Conservation (phyloP, 2,329 filamentous ascomycete species). For the Verticillium tricorpus region DNA sequence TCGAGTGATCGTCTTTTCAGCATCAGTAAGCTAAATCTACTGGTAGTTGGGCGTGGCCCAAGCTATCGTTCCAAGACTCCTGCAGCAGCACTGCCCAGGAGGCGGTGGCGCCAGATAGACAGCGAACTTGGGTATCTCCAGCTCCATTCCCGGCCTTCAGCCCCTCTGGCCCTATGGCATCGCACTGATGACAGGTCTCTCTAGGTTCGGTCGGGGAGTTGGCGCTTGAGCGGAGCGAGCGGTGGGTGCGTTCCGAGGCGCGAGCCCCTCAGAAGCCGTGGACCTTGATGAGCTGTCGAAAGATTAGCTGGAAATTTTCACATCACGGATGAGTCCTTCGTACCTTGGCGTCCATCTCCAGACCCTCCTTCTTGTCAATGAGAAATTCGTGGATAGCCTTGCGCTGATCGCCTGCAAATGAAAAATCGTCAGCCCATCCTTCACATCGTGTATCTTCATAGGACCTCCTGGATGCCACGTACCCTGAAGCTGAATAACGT, state of each 20-base stretch:
- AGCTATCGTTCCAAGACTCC: not conserved
- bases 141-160: not conserved
- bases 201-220: not conserved
- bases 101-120: not conserved
- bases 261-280: constrained; percentile 56
- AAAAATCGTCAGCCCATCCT: not conserved
- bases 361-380: constrained; percentile 79
- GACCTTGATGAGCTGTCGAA: constrained; percentile 32
- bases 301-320: not conserved
- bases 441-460: not conserved
- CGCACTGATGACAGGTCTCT: not conserved
- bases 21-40: not conserved
- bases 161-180: not conserved
- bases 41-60: not conserved
- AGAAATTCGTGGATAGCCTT: constrained; percentile 91
- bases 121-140: not conserved
- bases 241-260: not conserved
- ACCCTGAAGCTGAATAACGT: constrained; percentile 15
- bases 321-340: not conserved
- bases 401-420: constrained; percentile 65
- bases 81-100: not conserved
- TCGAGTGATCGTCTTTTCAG: not conserved
- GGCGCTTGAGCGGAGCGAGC: not conserved
- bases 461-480: not conserved
- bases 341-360: constrained; percentile 75